Evolutionary conservation across 768 basidiomycete species (phyloP).

Genomic region (Pleurotus sapidus): DNA sequence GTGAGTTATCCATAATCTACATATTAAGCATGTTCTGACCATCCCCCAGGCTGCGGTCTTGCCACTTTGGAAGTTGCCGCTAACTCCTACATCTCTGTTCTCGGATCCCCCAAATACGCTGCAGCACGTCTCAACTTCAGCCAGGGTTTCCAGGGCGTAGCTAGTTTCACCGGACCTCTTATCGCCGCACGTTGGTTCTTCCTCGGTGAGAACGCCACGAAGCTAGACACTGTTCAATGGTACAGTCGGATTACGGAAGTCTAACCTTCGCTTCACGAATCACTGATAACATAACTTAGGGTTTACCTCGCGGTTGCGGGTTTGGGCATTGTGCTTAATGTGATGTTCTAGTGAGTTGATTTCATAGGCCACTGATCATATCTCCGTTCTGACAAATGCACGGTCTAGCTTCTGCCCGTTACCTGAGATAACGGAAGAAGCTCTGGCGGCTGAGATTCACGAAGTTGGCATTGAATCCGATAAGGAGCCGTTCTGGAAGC

Average conservation of each 20-base stretch:
- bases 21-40: conserved; percentile 16
- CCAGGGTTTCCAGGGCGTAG: conserved; percentile 77
- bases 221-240: conserved; percentile 70
- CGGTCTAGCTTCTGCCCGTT: conserved; percentile 53
- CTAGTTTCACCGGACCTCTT: conserved; percentile 69
- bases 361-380: neutral
- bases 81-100: conserved; percentile 76
- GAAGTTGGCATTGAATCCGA: conserved; percentile 35
- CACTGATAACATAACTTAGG: conserved; percentile 28
- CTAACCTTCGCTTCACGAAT: neutral
- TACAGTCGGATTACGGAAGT: conserved; percentile 15
- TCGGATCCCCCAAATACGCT: conserved; percentile 66
- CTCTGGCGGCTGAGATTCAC: conserved; percentile 48
- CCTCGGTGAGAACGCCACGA: conserved; percentile 55
- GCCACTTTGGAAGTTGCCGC: conserved; percentile 69
- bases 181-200: conserved; percentile 79
- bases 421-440: conserved; percentile 71
- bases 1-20: conserved; percentile 23
- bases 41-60: conserved; percentile 55
- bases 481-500: conserved; percentile 61
- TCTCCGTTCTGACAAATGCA: neutral
- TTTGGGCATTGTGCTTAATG: conserved; percentile 58
- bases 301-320: conserved; percentile 65
- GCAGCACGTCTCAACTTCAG: conserved; percentile 77
- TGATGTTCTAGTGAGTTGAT: conserved; percentile 56